phyloP scores from a whole-genome alignment of 225 moss, liverwort and hornwort species.

The Physcomitrellopsis africana region DNA sequence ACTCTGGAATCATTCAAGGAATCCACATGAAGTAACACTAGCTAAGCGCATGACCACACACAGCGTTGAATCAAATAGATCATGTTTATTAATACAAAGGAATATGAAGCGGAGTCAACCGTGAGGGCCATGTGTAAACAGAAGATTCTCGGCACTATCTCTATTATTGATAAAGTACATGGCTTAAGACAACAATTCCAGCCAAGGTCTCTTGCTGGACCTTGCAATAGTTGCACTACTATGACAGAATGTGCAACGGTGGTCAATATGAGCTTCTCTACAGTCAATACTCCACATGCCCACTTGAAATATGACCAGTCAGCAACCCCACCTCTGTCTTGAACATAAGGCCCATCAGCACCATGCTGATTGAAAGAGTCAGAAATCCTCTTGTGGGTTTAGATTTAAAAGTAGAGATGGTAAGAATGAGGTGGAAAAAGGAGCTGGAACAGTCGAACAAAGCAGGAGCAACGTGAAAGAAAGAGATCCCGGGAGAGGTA shows the following conservation, averaged over 20 bases:
- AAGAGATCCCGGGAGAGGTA: slow-evolving; percentile 34
- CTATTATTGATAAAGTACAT: neutral
- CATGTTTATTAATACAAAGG: no score
- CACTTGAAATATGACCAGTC: no score
- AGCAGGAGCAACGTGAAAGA: slow-evolving; percentile 26
- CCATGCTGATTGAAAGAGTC: neutral
- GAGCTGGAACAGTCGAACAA: slow-evolving; percentile 10
- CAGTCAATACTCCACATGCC: neutral
- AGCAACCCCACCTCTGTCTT: neutral
- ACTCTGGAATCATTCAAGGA: no score
- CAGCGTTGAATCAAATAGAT: no score
- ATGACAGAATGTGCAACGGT: neutral
- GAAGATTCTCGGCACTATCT: neutral
- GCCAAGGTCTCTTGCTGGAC: neutral
- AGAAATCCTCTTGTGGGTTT: neutral
- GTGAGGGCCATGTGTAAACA: slow-evolving; percentile 6
- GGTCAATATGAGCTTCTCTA: slow-evolving; percentile 1
- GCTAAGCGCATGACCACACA: no score
- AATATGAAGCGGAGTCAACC: neutral
- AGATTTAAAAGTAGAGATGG: slow-evolving; percentile 20
- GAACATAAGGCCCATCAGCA: no score
- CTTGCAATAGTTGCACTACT: no score
- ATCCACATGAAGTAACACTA: no score
- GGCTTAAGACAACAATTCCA: neutral
- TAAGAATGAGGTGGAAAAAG: neutral